Evolutionary conservation across 495 filamentous ascomycete species (phyloP).

Genomic region (Penicillium chermesinum): DNA sequence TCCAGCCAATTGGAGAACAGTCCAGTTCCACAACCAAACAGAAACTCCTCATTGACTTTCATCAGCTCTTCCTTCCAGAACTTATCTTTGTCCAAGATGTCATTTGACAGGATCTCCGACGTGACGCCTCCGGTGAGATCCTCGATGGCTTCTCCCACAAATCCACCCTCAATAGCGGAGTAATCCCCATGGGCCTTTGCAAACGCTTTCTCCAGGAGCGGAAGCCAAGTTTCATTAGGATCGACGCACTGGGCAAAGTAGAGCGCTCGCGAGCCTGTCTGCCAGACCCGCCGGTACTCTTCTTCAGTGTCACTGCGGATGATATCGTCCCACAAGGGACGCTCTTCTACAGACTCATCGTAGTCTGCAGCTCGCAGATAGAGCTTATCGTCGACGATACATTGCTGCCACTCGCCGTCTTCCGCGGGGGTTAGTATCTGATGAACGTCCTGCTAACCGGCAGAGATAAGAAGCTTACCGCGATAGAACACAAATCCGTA

Average conservation of each 20-base stretch:
- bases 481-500: constrained; percentile 94
- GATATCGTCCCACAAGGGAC: constrained; percentile 64
- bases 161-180: constrained; percentile 77
- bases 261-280: constrained; percentile 70
- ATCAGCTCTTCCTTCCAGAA: constrained; percentile 87
- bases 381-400: constrained; percentile 81
- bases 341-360: constrained; percentile 63
- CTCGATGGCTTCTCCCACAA: constrained; percentile 82
- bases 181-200: constrained; percentile 93
- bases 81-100: constrained; percentile 79
- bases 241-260: constrained; percentile 85
- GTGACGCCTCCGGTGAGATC: constrained; percentile 92
- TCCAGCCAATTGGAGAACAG: constrained; percentile 54
- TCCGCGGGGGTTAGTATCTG: neutral
- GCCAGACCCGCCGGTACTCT: constrained; percentile 68
- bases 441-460: neutral
- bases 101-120: constrained; percentile 68
- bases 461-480: constrained; percentile 35
- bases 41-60: constrained; percentile 79
- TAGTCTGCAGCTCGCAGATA: constrained; percentile 81
- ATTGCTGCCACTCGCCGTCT: constrained; percentile 91
- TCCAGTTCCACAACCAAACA: constrained; percentile 79
- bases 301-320: constrained; percentile 69
- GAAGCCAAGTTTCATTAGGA: constrained; percentile 90
- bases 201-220: constrained; percentile 91